phyloP scores from a whole-genome alignment of 2,329 filamentous ascomycete genomes.

The Phialocephala subalpina region DNA sequence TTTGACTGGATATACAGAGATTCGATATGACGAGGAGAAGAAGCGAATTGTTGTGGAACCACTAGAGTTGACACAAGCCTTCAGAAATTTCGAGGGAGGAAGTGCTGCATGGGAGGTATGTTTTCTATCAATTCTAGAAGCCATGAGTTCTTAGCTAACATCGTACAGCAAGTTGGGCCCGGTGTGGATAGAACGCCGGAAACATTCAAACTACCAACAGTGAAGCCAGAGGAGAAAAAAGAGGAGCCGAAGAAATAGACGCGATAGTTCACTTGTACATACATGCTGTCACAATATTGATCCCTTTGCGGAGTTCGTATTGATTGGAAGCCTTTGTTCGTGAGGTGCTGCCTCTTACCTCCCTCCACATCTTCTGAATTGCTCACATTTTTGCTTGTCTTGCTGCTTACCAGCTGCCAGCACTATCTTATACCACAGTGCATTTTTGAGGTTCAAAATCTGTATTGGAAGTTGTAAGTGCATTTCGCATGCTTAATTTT shows the following conservation, averaged over 20 bases:
- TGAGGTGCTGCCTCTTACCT: not conserved
- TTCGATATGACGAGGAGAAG: constrained; percentile 99
- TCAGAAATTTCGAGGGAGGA: constrained; percentile 96
- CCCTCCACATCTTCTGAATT: not conserved
- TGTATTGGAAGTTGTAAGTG: not conserved
- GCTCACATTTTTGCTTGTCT: not conserved
- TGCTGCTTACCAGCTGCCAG: not conserved
- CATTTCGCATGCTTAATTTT: no score
- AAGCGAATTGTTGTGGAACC: constrained; percentile 99
- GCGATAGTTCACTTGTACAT: constrained; percentile 39
- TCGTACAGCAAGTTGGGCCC: constrained; percentile 69
- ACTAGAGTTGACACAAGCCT: constrained; percentile 96
- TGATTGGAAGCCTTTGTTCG: not conserved
- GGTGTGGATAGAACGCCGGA: constrained; percentile 85
- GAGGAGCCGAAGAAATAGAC: constrained; percentile 90
- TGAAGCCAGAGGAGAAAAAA: constrained; percentile 92
- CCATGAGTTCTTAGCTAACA: constrained; percentile 28
- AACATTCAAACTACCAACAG: constrained; percentile 90
- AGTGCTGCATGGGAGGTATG: constrained; percentile 74
- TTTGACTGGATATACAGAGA: constrained; percentile 96
- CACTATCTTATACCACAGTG: no score
- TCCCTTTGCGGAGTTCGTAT: not conserved
- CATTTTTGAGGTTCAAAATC: no score
- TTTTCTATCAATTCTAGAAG: constrained; percentile 48
- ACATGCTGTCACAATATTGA: constrained; percentile 31